Evolutionary conservation across 106 monocot species (phyloP).

Genomic region (Amphibolis antarctica): DNA sequence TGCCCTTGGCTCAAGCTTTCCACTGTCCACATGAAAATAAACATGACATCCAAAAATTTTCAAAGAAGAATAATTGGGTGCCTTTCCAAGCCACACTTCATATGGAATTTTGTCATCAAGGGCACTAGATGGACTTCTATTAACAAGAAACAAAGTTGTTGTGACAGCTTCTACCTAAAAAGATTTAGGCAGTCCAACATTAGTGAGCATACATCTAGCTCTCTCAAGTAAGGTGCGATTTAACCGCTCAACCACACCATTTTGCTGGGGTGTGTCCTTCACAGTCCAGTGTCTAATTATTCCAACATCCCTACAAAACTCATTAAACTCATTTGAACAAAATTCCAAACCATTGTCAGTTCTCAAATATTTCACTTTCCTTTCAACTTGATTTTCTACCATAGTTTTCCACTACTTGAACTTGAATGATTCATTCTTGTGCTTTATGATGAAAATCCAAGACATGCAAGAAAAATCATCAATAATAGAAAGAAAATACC

Average conservation of each 20-base stretch:
- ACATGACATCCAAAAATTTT: not conserved
- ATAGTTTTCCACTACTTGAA: not conserved
- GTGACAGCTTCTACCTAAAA: not conserved
- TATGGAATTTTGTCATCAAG: not conserved
- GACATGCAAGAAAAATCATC: not conserved
- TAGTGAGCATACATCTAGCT: not conserved
- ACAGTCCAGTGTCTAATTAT: not conserved
- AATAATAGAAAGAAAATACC: not conserved
- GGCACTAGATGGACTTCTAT: not conserved
- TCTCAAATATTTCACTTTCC: not conserved
- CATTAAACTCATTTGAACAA: not conserved
- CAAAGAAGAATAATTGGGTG: not conserved
- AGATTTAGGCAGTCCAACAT: not conserved
- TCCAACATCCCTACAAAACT: not conserved
- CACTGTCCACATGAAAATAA: not conserved
- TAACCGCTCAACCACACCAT: not conserved
- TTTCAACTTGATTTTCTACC: not conserved
- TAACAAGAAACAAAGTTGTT: not conserved
- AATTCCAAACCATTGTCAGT: slow-evolving; percentile 2
- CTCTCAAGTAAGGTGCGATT: slow-evolving; percentile 4
- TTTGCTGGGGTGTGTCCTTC: not conserved
- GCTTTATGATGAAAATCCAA: not conserved
- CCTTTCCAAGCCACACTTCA: not conserved
- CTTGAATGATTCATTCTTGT: not conserved
- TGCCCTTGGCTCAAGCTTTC: not conserved